Percentiles rank a stretch among this genome's conserved stretches.
Conservation (phyloP, 495 filamentous ascomycete species). For the Podospora tetraspora region DNA sequence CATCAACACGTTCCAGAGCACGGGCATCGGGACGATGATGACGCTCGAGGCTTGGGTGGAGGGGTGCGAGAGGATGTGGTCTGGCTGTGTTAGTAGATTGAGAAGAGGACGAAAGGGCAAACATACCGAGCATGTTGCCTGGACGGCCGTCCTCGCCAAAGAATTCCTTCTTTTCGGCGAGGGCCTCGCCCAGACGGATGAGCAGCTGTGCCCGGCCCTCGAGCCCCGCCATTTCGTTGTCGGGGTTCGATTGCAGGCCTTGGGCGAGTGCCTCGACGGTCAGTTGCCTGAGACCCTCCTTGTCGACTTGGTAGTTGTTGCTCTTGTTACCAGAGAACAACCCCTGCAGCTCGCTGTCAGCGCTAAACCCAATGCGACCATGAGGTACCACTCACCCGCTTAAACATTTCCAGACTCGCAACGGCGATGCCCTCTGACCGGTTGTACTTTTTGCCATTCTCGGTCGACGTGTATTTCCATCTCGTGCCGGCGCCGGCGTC, state of each 20-base stretch:
- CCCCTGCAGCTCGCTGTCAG: slow-evolving; percentile 43
- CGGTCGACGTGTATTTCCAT: slow-evolving; percentile 87
- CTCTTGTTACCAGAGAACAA: slow-evolving; percentile 76
- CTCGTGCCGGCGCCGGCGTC: slow-evolving; percentile 79
- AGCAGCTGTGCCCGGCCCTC: slow-evolving; percentile 81
- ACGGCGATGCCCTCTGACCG: slow-evolving; percentile 91
- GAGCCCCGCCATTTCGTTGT: slow-evolving; percentile 80
- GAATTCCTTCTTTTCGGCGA: slow-evolving; percentile 69
- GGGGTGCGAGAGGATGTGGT: slow-evolving; percentile 88
- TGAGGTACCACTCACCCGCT: slow-evolving; percentile 40
- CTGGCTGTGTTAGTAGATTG: slow-evolving; percentile 39
- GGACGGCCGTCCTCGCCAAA: slow-evolving; percentile 83
- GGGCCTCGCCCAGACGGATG: slow-evolving; percentile 65
- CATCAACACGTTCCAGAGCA: slow-evolving; percentile 85
- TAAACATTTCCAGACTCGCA: slow-evolving; percentile 97
- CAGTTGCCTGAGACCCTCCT: slow-evolving; percentile 67
- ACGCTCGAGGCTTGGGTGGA: slow-evolving; percentile 80
- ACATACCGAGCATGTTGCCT: slow-evolving; percentile 87
- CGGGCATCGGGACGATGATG: slow-evolving; percentile 84
- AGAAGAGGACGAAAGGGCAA: neutral
- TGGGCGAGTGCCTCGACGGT: slow-evolving; percentile 67
- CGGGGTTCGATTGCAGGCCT: slow-evolving; percentile 76
- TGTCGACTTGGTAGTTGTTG: slow-evolving; percentile 87
- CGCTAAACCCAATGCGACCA: neutral
- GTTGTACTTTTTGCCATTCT: slow-evolving; percentile 77